Percentiles rank a stretch among this genome's conserved stretches.
phyloP scores from a whole-genome alignment of 2,329 filamentous ascomycete genomes.

The Penicillium oxalicum region DNA sequence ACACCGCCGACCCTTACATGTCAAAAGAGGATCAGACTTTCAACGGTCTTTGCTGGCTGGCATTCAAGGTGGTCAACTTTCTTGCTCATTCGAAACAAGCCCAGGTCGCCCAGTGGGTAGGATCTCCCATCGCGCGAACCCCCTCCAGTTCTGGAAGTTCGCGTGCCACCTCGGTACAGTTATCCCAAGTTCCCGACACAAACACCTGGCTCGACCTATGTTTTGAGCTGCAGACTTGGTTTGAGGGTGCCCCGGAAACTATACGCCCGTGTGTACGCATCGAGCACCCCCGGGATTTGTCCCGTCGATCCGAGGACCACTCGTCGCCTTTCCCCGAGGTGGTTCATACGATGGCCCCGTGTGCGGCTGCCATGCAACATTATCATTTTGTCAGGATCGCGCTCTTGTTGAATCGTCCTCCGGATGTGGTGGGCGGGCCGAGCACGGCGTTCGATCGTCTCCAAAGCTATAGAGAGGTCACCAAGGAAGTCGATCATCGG shows the following conservation, averaged over 20 bases:
- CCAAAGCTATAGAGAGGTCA: slow-evolving; percentile 52
- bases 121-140: slow-evolving; percentile 25
- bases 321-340: slow-evolving; percentile 47
- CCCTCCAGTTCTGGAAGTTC: slow-evolving; percentile 27
- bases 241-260: slow-evolving; percentile 51
- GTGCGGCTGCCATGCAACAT: slow-evolving; percentile 58
- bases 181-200: slow-evolving; percentile 43
- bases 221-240: slow-evolving; percentile 53
- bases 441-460: slow-evolving; percentile 51
- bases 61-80: slow-evolving; percentile 59
- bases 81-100: slow-evolving; percentile 53
- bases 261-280: slow-evolving; percentile 51
- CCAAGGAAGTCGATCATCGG: slow-evolving; percentile 51
- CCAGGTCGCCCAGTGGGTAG: slow-evolving; percentile 31
- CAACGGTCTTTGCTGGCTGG: slow-evolving; percentile 57
- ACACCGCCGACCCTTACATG: slow-evolving; percentile 25
- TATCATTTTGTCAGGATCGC: slow-evolving; percentile 61
- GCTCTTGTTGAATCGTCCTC: slow-evolving; percentile 55
- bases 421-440: slow-evolving; percentile 48
- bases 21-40: slow-evolving; percentile 56
- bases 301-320: slow-evolving; percentile 27
- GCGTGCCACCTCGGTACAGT: slow-evolving; percentile 15
- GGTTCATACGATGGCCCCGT: slow-evolving; percentile 57
- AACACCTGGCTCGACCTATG: slow-evolving; percentile 49
- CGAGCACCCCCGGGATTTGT: slow-evolving; percentile 32